Evolutionary conservation across 2,329 filamentous ascomycete genomes (phyloP), one percentile per base, ranked within the genome.

Genomic region (Botrytis deweyae): DNA sequence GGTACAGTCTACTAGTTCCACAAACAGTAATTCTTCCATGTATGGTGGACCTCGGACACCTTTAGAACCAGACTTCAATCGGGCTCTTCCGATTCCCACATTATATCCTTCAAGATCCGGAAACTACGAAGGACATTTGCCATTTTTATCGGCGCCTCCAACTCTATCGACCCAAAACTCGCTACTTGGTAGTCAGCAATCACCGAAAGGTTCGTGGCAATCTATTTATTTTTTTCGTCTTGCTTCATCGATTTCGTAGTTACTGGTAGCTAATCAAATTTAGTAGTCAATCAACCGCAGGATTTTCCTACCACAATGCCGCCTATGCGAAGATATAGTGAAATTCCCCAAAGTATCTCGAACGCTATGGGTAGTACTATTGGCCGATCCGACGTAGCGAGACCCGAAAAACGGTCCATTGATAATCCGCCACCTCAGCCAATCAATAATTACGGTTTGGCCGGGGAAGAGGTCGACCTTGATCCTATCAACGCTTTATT

Each of bases 401-500:
- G n/a, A 25, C 33, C 42, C 14, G 63, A 66, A 36, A 42, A 20
- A 42, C 36, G 36, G 36, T 40, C 33, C 29, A 20, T 70, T 42
- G 78, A 76, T 58, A 52, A 49, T 49, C 74, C 46, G 55, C 77
- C 77, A 64, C 65, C 58, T 63, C 77, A 74, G 74, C 73, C 73
- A 18, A 70, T 75, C 49, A 76, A 78, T 22, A 74, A 22, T 76
- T 78, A 76, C 79, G 67, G 40, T 73, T 77, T 9, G 66, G 74
- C 76, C 7, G 68, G 78, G 25, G 81, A 82, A 25, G 80, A 77
- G 3, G 81, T 82, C 6, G 76, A 81, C 5, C 81, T 90, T 33
- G 88, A 90, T 75, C 88, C 88, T 2, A 88, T 91, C 82, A 88
- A 84, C 74, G 88, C 88, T 10, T 81, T 91, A 18, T 80, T 90